Evolutionary conservation across 2,329 filamentous ascomycete genomes (phyloP), one percentile per base, ranked within the genome.

Genomic region (Sporothrix dimorphospora): DNA sequence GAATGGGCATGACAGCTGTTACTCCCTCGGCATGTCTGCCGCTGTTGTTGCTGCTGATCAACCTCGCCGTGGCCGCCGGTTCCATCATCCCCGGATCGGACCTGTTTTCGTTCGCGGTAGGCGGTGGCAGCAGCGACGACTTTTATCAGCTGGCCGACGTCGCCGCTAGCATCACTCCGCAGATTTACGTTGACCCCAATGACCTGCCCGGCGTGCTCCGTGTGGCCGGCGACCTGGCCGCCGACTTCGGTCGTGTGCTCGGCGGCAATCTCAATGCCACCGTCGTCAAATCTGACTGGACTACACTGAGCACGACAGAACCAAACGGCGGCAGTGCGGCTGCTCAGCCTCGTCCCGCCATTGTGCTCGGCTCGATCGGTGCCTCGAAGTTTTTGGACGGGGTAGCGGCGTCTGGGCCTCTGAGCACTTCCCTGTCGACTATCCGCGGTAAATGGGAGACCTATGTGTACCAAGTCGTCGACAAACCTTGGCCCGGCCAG

Each of bases 361-460:
- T 55, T 19, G 24, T 55, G 3, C 24, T 55, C 11, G 53, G 53
- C 1, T 55, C 53, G 12, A 30, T 55, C 53, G 53, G 53, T 12
- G 24, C 24, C 24, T 30, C 53, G 16, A 55, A 55, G 14, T 11
- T 55, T 24, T 30, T 55, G 53, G 53, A 55, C 14, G 53, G 53
- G 6, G 8, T 55, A 1, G 53, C 53, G 24, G 14, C 3, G 21
- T 55, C 53, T 7, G 53, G 53, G 6, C 53, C 24, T 27, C 12
- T 55, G 11, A 30, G 21, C 3, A 16, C 12, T 4, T 30, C 53
- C 11, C 24, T 55, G 9, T 55, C 53, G 9, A 30, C 11, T 27
- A 30, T 65, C 12, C 40, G 40, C 12, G 85, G 85, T 0, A 82
- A 85, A 72, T 89, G 87, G 87, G 87, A 89, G 77, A 82, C 86